These are phyloP conservation scores for Ceratocystis destructans DNA, from an alignment of 2,329 filamentous ascomycete species.

Conservation along the genomic window DNA sequence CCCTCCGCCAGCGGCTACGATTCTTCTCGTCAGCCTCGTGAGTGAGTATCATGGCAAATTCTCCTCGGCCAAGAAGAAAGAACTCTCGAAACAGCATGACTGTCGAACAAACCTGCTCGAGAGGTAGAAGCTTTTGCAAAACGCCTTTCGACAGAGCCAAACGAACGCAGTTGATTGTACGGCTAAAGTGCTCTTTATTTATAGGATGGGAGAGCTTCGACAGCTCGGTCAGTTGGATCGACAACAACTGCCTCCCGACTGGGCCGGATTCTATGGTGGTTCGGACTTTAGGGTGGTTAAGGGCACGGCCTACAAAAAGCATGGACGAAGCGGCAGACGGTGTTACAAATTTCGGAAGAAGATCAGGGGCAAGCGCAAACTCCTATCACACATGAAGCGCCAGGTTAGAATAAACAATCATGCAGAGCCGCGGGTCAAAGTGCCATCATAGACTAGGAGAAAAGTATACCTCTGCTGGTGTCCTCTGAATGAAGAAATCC, in stretches of 20 bases:
- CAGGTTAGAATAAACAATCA: background rate
- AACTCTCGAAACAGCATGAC: conserved; percentile 71
- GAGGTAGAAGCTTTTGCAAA: conserved; percentile 66
- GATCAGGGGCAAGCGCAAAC: conserved; percentile 42
- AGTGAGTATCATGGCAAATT: conserved; percentile 80
- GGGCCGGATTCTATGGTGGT: conserved; percentile 33
- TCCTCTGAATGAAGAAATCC: conserved; percentile 58
- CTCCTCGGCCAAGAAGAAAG: conserved; percentile 73
- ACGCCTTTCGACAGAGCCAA: conserved; percentile 71
- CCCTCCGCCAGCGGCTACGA: conserved; percentile 55
- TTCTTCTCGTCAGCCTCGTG: conserved; percentile 72
- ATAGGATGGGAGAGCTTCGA: conserved; percentile 39
- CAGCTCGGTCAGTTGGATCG: conserved; percentile 55
- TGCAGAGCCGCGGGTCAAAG: conserved; percentile 1
- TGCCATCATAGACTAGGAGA: background rate
- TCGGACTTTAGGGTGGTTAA: conserved; percentile 64
- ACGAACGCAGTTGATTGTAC: conserved; percentile 61
- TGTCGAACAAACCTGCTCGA: conserved; percentile 61
- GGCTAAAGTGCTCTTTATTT: conserved; percentile 38
- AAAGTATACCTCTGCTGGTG: conserved; percentile 19
- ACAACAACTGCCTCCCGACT: conserved; percentile 45
- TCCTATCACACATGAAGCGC: conserved; percentile 23
- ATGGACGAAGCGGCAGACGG: conserved; percentile 64
- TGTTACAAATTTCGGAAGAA: conserved; percentile 71
- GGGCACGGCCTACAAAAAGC: conserved; percentile 76